These are phyloP conservation scores for Candida ficus DNA, from an alignment of 805 yeast species.

Conservation along the genomic window DNA sequence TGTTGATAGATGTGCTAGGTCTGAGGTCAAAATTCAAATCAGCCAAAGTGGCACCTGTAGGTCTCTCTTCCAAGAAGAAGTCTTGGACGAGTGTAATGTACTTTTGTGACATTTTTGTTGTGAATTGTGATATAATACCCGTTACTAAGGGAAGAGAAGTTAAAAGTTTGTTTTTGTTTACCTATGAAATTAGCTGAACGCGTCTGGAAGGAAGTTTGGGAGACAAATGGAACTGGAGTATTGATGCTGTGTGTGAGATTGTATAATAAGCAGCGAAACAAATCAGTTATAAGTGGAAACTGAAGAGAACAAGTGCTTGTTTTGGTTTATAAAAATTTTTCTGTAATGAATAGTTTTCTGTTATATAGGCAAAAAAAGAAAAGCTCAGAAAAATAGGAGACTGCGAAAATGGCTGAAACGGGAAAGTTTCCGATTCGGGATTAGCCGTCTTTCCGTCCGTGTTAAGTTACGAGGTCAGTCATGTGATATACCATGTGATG, in stretches of 20 bases:
- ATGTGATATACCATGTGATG: not conserved
- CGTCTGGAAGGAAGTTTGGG: too few species aligned
- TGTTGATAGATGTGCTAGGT: constrained; percentile 35
- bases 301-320: too few species aligned
- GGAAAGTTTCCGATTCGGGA: not conserved
- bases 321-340: not conserved
- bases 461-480: not conserved
- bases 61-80: constrained; percentile 51
- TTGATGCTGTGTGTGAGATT: too few species aligned
- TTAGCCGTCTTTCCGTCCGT: not conserved
- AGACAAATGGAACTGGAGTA: too few species aligned
- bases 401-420: not conserved
- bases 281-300: too few species aligned
- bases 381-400: not conserved
- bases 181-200: too few species aligned
- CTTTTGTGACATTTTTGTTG: constrained; percentile 1
- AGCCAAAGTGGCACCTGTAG: constrained; percentile 42
- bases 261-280: too few species aligned
- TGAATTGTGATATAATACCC: too few species aligned
- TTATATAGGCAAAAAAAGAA: not conserved
- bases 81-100: constrained; percentile 21
- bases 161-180: too few species aligned
- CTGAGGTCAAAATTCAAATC: constrained; percentile 46
- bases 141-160: too few species aligned
- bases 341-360: not conserved